Conservation (phyloP, 129 eudicot species). For the Chrysanthemum lavandulifolium region DNA sequence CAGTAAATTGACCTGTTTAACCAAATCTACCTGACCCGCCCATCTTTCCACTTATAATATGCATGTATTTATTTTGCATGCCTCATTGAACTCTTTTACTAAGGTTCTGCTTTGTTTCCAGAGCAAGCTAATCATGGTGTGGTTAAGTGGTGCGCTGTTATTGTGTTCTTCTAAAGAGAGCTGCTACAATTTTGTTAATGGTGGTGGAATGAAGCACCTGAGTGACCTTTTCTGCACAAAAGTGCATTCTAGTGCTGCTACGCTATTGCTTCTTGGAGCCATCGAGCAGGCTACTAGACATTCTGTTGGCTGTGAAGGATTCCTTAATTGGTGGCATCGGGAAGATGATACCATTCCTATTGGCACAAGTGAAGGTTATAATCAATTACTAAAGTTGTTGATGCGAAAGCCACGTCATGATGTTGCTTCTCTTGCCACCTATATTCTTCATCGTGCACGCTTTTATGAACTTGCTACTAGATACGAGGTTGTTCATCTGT, state of each 20-base stretch:
- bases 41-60: background rate
- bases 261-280: constrained; percentile 74
- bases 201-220: constrained; percentile 91
- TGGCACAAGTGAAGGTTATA: constrained; percentile 82
- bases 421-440: constrained; percentile 84
- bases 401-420: constrained; percentile 91
- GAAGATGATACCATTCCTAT: constrained; percentile 78
- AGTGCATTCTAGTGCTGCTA: constrained; percentile 49
- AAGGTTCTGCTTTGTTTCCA: constrained; percentile 33
- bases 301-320: constrained; percentile 97
- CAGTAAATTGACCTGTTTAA: background rate
- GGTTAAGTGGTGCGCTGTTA: constrained; percentile 67
- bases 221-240: constrained; percentile 46
- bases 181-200: constrained; percentile 87
- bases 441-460: constrained; percentile 77
- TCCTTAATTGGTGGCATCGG: constrained; percentile 97
- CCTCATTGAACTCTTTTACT: background rate
- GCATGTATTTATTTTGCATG: constrained; percentile 1
- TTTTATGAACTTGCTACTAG: constrained; percentile 87
- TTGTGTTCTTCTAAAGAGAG: constrained; percentile 79
- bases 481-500: constrained; percentile 66
- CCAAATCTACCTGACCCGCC: background rate
- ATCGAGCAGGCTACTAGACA: constrained; percentile 81
- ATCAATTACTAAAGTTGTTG: constrained; percentile 70
- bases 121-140: constrained; percentile 58